Evolutionary conservation across 768 basidiomycete species (phyloP), one percentile per base, ranked within the genome.

Genomic region (Hysterangium stoloniferum): DNA sequence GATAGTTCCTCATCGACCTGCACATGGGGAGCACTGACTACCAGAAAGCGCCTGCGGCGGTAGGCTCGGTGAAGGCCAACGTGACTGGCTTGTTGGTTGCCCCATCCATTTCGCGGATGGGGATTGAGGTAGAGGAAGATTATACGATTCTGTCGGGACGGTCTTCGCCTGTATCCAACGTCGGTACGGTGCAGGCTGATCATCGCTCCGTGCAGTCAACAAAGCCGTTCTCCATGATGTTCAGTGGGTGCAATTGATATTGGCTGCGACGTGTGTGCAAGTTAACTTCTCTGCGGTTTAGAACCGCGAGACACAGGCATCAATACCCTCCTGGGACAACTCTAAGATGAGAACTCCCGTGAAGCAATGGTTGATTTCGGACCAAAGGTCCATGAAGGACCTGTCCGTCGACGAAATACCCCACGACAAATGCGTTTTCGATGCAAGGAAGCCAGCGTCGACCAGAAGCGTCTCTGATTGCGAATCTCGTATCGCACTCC

Each of bases 291-390:
- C 22, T 31, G 15, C 28, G 12, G 28, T 12, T 27, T 59, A 93
- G 94, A 96, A 57, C 87, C 87, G 0, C 86, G 86, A 59, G 95
- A 98, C 60, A 82, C 87, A 37, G 88, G 86, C 7, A 89, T 98
- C 58, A 86, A 78, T 60, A 86, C 87, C 43, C 71, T 98, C 11
- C 70, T 99, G 19, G 96, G 98, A 61, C 85, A 88, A 51, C 71
- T 94, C 19, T 97, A 92, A 61, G 89, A 84, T 54, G 83, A 80
- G 9, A 28, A 27, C 32, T 69, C 69, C 59, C 81, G 83, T 22
- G 91, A 96, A 52, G 73, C 91, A 1, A 81, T 91, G 52, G 76
- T 85, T 25, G 94, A 99, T 59, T 95, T 99, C 60, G 95, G 95
- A 6, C 93, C 94, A 3, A 79, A 78, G 45, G 79, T 94, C 4